phyloP scores from a whole-genome alignment of 768 basidiomycete species.

The Agaricus sinodeliciosus region DNA sequence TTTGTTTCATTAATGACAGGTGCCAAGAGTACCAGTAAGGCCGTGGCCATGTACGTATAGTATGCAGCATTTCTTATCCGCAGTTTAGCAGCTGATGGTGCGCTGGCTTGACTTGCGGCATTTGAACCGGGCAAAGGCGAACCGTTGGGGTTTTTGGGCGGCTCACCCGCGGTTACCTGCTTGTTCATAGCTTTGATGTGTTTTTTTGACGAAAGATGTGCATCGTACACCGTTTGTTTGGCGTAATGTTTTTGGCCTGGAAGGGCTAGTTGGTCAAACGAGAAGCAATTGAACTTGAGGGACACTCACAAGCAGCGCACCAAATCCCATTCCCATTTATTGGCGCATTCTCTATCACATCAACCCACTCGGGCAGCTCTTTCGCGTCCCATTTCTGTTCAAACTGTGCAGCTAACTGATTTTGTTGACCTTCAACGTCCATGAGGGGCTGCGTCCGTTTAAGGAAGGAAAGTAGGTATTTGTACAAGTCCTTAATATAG shows the following conservation, averaged over 20 bases:
- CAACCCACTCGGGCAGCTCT: constrained; percentile 74
- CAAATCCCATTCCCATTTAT: constrained; percentile 60
- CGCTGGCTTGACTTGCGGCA: constrained; percentile 15
- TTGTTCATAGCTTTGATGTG: constrained; percentile 88
- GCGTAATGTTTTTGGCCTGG: constrained; percentile 91
- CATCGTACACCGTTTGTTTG: constrained; percentile 97
- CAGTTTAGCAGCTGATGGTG: constrained; percentile 33
- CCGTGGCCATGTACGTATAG: constrained; percentile 61
- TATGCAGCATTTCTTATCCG: constrained; percentile 63
- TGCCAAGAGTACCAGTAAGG: constrained; percentile 58
- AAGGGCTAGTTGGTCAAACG: constrained; percentile 3
- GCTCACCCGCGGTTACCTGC: constrained; percentile 43
- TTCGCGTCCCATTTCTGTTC: constrained; percentile 73
- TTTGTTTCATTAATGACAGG: constrained; percentile 81
- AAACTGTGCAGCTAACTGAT: constrained; percentile 63
- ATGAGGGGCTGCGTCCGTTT: constrained; percentile 80
- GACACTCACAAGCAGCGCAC: constrained; percentile 84
- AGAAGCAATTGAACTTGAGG: constrained; percentile 8
- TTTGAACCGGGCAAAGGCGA: constrained; percentile 22
- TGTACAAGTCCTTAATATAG: constrained; percentile 77
- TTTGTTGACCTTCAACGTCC: constrained; percentile 65
- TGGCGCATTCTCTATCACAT: constrained; percentile 35
- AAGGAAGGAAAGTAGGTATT: constrained; percentile 81
- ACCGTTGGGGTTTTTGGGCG: constrained; percentile 57
- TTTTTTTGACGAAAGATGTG: constrained; percentile 92